Base-by-base conservation (phyloP, 2,329 filamentous ascomycete species). In the Hysterium pulicare region DNA sequence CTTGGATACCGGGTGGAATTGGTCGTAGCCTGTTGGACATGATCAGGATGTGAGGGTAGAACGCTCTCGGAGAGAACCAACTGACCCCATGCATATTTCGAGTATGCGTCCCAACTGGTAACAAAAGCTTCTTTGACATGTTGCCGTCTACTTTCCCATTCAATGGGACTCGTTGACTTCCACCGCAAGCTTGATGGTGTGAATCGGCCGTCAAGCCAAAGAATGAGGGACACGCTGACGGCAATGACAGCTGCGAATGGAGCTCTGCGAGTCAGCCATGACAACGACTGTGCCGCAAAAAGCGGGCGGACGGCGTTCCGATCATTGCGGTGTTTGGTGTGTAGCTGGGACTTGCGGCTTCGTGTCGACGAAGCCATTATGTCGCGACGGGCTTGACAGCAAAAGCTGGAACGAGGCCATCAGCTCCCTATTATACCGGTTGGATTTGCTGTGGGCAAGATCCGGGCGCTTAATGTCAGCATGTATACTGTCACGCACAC, bases 1-100 rank as follows among this genome's bases (percentile, higher is more conserved):
- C 63, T 91, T 91, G 8, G 84, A 80, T 21, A 89, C 68, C 3
- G 90, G 90, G 54, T 86, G 81, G 62, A 85, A 95, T 65, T 90
- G 82, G 62, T 95, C 90, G 55, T 82, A 81, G 28, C 87, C 45
- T 39, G 45, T 8, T 3, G 4, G 26, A n/a, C 31, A 16, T 9
- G n/a, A 10, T 23, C 19, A 35, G 11, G 5, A 22, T 28, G 21
- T n/a, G n/a, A n/a, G n/a, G n/a, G n/a, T n/a, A 30, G 8, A 33
- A 32, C 43, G 24, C 30, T 19, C 62, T 62, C 66, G 42, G 11
- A 22, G 24, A 39, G 9, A 30, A 17, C 22, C 23, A 26, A 74
- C 82, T 57, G 78, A 88, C 87, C 90, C 90, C 90, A 95, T 32
- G 84, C 90, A 71, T 95, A 83, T 59, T 85, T 82, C 62, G 87